Conservation (phyloP, 305 asterid genomes). For the Coffea humblotiana region DNA sequence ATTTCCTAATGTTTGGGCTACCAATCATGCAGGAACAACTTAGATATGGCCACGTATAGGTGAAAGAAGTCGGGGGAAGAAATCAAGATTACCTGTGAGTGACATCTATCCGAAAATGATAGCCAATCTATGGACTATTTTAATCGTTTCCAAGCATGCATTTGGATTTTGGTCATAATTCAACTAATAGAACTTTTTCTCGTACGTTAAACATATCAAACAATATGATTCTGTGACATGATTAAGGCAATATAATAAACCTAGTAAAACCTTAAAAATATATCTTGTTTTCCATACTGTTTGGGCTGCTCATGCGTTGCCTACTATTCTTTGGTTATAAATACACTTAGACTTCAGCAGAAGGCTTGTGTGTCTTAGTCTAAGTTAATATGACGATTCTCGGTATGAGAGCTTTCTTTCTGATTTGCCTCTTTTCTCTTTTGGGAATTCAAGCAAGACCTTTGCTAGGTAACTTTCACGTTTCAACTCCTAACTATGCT, state of each 20-base stretch:
- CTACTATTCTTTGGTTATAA: neutral
- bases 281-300: too few species aligned
- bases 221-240: neutral
- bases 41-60: neutral
- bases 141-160: neutral
- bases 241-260: neutral
- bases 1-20: neutral
- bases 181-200: neutral
- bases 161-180: neutral
- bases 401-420: neutral
- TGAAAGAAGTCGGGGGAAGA: neutral
- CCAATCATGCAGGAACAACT: neutral
- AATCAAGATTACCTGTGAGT: neutral
- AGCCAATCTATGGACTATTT: neutral
- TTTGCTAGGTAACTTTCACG: neutral
- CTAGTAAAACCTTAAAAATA: neutral
- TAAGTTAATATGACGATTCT: neutral
- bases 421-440: neutral
- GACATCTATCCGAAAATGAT: neutral
- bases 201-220: neutral
- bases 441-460: neutral
- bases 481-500: neutral
- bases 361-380: neutral
- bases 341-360: neutral
- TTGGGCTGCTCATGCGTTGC: neutral